Conservation (phyloP, 2,329 filamentous ascomycete species). For the Aspergillus sp. region DNA sequence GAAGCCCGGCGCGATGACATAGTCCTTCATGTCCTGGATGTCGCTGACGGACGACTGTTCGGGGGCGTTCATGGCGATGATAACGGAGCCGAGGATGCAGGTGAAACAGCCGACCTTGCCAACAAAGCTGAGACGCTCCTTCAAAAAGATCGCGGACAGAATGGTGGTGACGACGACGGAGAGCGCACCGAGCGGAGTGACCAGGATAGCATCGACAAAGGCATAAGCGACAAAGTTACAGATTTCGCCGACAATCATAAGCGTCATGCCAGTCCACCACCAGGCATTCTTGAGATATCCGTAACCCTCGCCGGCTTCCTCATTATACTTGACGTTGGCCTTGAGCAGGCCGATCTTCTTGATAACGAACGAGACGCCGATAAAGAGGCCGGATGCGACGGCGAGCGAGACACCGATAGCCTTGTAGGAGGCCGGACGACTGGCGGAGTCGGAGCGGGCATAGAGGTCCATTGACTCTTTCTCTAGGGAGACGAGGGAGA, state of each 20-base stretch:
- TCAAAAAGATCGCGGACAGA: slow-evolving; percentile 89
- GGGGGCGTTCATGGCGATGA: slow-evolving; percentile 93
- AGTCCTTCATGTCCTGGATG: slow-evolving; percentile 90
- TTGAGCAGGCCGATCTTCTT: slow-evolving; percentile 90
- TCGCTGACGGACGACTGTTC: slow-evolving; percentile 76
- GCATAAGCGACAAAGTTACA: slow-evolving; percentile 98
- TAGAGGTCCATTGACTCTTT: slow-evolving; percentile 22
- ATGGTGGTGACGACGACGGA: slow-evolving; percentile 91
- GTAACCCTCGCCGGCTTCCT: slow-evolving; percentile 93
- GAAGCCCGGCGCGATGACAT: slow-evolving; percentile 83
- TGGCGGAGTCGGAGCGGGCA: slow-evolving; percentile 39
- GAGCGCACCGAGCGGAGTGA: slow-evolving; percentile 86
- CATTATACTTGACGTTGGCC: slow-evolving; percentile 94
- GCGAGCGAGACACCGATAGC: slow-evolving; percentile 82
- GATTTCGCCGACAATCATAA: slow-evolving; percentile 95
- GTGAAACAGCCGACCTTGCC: slow-evolving; percentile 95
- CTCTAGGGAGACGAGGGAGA: background rate
- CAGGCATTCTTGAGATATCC: slow-evolving; percentile 92
- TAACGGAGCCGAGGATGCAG: slow-evolving; percentile 86
- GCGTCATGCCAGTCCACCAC: slow-evolving; percentile 94
- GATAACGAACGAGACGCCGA: slow-evolving; percentile 89
- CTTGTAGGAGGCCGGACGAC: slow-evolving; percentile 67
- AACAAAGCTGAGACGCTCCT: slow-evolving; percentile 91
- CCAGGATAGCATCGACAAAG: slow-evolving; percentile 93
- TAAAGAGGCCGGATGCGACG: slow-evolving; percentile 83